phyloP scores from a whole-genome alignment of 2,329 filamentous ascomycete genomes.

The Paecilomyces niveus region DNA sequence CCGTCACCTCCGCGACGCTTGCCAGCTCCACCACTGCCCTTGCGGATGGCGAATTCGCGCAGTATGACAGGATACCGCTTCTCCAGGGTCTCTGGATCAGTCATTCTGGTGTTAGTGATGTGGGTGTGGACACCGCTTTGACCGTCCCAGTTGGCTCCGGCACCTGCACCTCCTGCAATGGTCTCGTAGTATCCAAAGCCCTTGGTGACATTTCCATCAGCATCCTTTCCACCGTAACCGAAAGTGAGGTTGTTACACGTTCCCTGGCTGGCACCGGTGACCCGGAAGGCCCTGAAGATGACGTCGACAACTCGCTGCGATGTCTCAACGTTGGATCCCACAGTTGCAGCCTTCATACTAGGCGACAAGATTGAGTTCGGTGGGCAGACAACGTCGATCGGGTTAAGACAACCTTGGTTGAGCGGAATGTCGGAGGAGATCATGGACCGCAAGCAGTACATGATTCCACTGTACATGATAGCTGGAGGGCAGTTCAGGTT shows the following conservation, averaged over 20 bases:
- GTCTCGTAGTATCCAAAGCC: conserved; percentile 88
- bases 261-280: conserved; percentile 71
- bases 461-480: conserved; percentile 76
- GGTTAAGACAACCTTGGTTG: conserved; percentile 76
- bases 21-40: conserved; percentile 59
- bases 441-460: conserved; percentile 75
- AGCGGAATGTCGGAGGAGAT: conserved; percentile 77
- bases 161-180: conserved; percentile 72
- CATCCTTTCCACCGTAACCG: conserved; percentile 64
- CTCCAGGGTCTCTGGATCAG: conserved; percentile 76
- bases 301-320: conserved; percentile 76
- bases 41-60: conserved; percentile 61
- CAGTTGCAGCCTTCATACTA: conserved; percentile 69
- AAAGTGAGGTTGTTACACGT: conserved; percentile 83
- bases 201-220: conserved; percentile 50
- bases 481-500: conserved; percentile 78
- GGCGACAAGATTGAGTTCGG: conserved; percentile 67
- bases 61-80: conserved; percentile 70
- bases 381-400: conserved; percentile 67
- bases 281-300: conserved; percentile 70
- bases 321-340: conserved; percentile 76
- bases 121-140: conserved; percentile 73
- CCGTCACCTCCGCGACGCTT: conserved; percentile 67
- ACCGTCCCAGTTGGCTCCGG: conserved; percentile 68
- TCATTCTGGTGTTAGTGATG: conserved; percentile 86